phyloP scores from a whole-genome alignment of 2,329 filamentous ascomycete genomes.

The Epichloe brachyelytri region DNA sequence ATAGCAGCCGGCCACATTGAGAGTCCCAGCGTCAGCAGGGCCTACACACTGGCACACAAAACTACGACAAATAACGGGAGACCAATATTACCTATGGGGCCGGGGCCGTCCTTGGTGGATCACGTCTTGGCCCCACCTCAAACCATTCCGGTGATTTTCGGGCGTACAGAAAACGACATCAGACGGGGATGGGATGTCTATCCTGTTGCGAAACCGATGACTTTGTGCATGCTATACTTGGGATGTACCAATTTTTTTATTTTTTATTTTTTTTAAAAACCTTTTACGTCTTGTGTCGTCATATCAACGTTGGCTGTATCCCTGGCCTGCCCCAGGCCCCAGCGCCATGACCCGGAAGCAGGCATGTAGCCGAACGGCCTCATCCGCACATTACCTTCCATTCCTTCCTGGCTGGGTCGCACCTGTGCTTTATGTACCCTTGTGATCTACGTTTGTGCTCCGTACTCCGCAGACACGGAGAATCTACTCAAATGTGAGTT shows the following conservation, averaged over 20 bases:
- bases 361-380: constrained; percentile 2
- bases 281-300: too few species aligned
- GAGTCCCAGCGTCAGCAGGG: not conserved
- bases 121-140: not conserved
- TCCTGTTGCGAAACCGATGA: too few species aligned
- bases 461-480: too few species aligned
- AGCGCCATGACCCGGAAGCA: not conserved
- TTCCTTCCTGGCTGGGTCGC: too few species aligned
- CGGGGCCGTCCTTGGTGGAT: not conserved
- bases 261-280: too few species aligned
- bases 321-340: not conserved
- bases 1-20: not conserved
- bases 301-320: too few species aligned
- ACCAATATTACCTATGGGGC: not conserved
- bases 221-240: too few species aligned
- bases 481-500: too few species aligned
- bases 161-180: not conserved
- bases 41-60: not conserved
- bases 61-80: not conserved
- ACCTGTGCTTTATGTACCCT: too few species aligned
- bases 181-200: too few species aligned
- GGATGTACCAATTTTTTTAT: too few species aligned
- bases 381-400: not conserved
- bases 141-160: constrained; percentile 1
- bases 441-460: too few species aligned